Conservation (phyloP, 306 rosid species). For the Chamaecrista fasciculata region DNA sequence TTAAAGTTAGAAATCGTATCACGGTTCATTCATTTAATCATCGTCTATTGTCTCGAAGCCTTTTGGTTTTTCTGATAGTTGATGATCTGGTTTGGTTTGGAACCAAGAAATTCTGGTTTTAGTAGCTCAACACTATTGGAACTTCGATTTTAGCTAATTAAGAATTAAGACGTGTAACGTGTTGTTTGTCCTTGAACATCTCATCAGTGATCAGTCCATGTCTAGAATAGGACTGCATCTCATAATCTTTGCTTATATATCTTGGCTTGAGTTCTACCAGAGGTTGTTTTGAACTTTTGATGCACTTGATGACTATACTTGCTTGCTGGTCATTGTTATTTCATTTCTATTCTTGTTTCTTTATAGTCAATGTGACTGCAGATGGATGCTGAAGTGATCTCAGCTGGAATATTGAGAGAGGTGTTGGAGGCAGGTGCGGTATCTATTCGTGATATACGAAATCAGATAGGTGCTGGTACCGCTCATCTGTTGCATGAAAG, state of each 20-base stretch:
- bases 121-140: neutral
- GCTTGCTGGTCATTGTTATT: slow-evolving; percentile 10
- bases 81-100: neutral
- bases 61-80: neutral
- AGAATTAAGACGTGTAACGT: too few species aligned
- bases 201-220: neutral
- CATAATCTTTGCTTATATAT: neutral
- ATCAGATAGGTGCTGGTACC: slow-evolving; percentile 60
- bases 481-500: slow-evolving; percentile 76
- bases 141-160: too few species aligned
- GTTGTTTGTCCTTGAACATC: neutral
- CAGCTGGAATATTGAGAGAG: slow-evolving; percentile 72
- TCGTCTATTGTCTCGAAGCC: neutral
- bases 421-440: slow-evolving; percentile 55
- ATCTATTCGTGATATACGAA: slow-evolving; percentile 45
- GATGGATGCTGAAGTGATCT: slow-evolving; percentile 95
- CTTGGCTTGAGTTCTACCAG: neutral
- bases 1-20: neutral
- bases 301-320: neutral
- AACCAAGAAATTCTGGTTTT: neutral
- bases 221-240: too few species aligned
- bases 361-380: slow-evolving; percentile 42
- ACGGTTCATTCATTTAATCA: neutral
- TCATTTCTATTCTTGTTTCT: slow-evolving; percentile 33
- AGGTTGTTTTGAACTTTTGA: neutral